phyloP scores from a whole-genome alignment of 1,284 basidiomycete species.

The Microstroma glucosiphilum region DNA sequence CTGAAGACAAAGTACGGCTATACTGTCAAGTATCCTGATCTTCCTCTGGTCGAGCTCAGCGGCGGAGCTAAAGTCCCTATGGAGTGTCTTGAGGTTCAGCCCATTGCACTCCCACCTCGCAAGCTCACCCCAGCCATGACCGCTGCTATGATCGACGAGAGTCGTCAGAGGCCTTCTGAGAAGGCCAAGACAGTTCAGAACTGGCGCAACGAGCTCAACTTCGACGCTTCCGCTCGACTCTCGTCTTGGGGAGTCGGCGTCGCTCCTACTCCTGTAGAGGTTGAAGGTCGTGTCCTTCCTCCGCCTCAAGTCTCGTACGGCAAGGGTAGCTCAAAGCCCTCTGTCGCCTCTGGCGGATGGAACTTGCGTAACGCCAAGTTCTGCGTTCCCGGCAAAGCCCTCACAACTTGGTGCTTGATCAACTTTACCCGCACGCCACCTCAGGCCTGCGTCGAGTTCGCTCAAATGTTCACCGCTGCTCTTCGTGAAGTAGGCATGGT shows the following conservation, averaged over 20 bases:
- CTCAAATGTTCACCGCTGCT: conserved; percentile 11
- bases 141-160: conserved; percentile 21
- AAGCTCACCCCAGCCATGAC: conserved; percentile 17
- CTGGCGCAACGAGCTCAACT: conserved; percentile 21
- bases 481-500: conserved; percentile 22
- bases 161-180: conserved; percentile 18
- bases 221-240: conserved; percentile 22
- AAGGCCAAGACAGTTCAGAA: neutral
- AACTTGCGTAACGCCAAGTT: conserved; percentile 29
- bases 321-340: conserved; percentile 47
- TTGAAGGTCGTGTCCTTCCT: conserved; percentile 49
- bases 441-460: conserved; percentile 14
- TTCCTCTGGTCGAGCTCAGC: conserved; percentile 28
- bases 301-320: conserved; percentile 41
- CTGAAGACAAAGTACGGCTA: conserved; percentile 29
- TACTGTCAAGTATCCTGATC: conserved; percentile 20
- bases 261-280: conserved; percentile 37
- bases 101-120: conserved; percentile 25
- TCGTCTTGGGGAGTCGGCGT: conserved; percentile 53
- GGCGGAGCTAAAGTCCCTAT: conserved; percentile 24
- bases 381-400: conserved; percentile 14
- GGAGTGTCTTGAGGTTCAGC: conserved; percentile 25
- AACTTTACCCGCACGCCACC: conserved; percentile 20
- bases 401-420: conserved; percentile 29
- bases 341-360: conserved; percentile 36